Base-by-base conservation (phyloP, 176 grass and related monocot species). In the Raddia guianensis region DNA sequence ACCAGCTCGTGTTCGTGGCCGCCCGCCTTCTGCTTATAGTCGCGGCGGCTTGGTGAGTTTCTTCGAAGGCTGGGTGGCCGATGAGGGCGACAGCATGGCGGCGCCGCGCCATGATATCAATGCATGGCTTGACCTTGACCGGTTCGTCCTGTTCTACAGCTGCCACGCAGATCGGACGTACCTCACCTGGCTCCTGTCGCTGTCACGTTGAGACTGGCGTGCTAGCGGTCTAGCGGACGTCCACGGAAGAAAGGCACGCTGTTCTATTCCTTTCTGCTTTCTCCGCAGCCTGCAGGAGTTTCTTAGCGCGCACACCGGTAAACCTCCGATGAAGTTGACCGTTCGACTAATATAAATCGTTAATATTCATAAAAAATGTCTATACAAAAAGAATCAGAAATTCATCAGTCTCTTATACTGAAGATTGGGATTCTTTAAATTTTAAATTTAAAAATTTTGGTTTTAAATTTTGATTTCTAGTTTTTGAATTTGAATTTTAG, bases 231-330 rank as follows among this genome's bases (percentile, higher is more conserved):
- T 14, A 63, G 46, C 9, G 6, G 12, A 27, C 16, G 18, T 20
- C 12, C 51, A 34, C 80, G 18, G 61, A 80, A 74, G 42, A 70
- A 65, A 72, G 48, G 68, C 42, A 42, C 20, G 16, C n/a, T 35
- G 3, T 54, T 72, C 49, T 50, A 40, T 66, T 50, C 42, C 7
- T 43, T 42, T 4, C 16, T 65, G 56, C 27, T 27, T 5, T 12
- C 12, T 5, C 66, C 19, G 48, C 27, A 40, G 37, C 37, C 37
- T 40, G 27, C 27, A 27, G 27, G 27, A 27, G 27, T 27, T 27
- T 27, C 27, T 27, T 27, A 27, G 27, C 27, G 27, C 27, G 27
- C 27, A 27, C 27, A 27, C 27, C 27, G 27, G 27, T 27, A 27
- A 27, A 27, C 27, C 27, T 27, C 27, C 27, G 27, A 27, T 27